Percentiles rank a stretch among this genome's conserved stretches.
These are phyloP conservation scores for Lasiosphaeria miniovina DNA, from an alignment of 495 filamentous ascomycete species.

Conservation along the genomic window DNA sequence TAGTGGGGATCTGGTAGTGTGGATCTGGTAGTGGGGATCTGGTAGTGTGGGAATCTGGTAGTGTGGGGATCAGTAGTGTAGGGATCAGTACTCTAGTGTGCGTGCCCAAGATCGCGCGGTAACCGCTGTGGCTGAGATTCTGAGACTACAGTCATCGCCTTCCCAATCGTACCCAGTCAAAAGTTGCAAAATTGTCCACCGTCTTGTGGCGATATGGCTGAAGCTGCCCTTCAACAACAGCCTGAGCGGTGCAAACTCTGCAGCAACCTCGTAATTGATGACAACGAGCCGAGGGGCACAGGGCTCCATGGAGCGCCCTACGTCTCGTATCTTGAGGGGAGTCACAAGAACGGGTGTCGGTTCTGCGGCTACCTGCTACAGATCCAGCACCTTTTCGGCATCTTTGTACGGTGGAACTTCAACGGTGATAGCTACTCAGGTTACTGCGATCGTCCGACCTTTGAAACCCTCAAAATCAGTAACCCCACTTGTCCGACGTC, in stretches of 20 bases:
- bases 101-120: neutral
- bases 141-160: neutral
- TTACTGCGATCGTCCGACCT: constrained; percentile 5
- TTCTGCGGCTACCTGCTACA: constrained; percentile 6
- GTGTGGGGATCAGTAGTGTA: neutral
- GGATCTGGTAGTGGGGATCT: too few relatives aligned
- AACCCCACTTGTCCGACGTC: constrained; percentile 3
- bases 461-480: constrained; percentile 4
- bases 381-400: constrained; percentile 5
- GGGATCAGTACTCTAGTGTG: neutral
- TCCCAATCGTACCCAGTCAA: constrained; percentile 1
- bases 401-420: constrained; percentile 6
- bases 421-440: constrained; percentile 5
- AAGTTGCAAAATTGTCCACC: neutral
- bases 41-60: too few relatives aligned
- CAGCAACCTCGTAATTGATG: constrained; percentile 5
- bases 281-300: constrained; percentile 3
- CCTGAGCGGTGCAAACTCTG: constrained; percentile 6
- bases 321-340: constrained; percentile 5
- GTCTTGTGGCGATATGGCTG: constrained; percentile 1
- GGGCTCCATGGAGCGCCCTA: constrained; percentile 4
- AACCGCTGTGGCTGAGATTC: neutral
- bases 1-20: too few relatives aligned
- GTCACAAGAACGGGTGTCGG: constrained; percentile 4
- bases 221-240: neutral